Evolutionary conservation across 177 flowering plant genomes (phyloP).

Genomic region (Tripterygium wilfordii): DNA sequence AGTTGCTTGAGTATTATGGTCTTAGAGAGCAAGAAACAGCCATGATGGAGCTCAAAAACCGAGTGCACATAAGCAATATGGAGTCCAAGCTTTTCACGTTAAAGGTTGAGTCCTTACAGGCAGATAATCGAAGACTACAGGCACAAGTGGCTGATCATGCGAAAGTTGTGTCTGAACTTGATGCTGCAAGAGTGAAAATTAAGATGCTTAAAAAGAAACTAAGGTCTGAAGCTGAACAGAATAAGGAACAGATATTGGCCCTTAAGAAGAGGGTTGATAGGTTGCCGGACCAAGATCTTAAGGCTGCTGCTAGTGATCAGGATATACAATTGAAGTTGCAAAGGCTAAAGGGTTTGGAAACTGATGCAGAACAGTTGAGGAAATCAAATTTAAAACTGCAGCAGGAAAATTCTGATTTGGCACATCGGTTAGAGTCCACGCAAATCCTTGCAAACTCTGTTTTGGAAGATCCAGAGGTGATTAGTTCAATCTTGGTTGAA

Average conservation of each 20-base stretch:
- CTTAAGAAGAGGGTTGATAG: constrained; percentile 55
- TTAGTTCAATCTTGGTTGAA: neutral
- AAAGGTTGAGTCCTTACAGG: constrained; percentile 69
- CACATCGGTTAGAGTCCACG: constrained; percentile 53
- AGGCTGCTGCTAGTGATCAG: constrained; percentile 15
- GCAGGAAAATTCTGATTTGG: constrained; percentile 63
- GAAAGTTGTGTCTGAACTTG: constrained; percentile 53
- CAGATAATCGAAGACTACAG: constrained; percentile 61
- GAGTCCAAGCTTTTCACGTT: constrained; percentile 63
- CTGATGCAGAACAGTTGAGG: constrained; percentile 39
- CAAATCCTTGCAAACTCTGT: constrained; percentile 54
- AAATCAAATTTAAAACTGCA: constrained; percentile 46
- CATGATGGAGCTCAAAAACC: constrained; percentile 67
- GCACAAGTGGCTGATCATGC: constrained; percentile 60
- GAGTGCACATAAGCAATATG: constrained; percentile 55
- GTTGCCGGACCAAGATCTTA: constrained; percentile 49
- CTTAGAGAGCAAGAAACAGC: constrained; percentile 75
- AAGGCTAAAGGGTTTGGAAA: constrained; percentile 51
- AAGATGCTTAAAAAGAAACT: constrained; percentile 62
- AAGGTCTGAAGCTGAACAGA: constrained; percentile 52
- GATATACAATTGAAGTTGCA: constrained; percentile 29
- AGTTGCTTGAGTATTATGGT: constrained; percentile 76
- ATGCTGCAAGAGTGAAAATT: constrained; percentile 56
- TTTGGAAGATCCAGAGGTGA: constrained; percentile 59
- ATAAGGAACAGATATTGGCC: constrained; percentile 51